These are phyloP conservation scores for Zygotorulaspora florentina DNA, from an alignment of 805 yeast genomes.

Conservation along the genomic window DNA sequence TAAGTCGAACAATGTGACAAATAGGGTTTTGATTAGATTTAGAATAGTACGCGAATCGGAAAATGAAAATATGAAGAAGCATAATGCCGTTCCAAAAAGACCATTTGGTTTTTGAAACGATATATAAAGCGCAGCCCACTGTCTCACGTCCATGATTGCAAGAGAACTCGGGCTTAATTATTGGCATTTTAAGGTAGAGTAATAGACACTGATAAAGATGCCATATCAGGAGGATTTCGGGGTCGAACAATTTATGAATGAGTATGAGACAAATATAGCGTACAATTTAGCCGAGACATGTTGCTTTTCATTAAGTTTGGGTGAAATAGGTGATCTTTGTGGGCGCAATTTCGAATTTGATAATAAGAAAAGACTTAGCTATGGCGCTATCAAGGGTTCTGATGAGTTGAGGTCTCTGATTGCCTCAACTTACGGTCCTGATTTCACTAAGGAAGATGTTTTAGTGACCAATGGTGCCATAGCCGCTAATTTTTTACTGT, in stretches of 20 bases:
- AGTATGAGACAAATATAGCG: conserved; percentile 39
- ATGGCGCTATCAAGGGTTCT: conserved; percentile 47
- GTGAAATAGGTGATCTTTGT: conserved; percentile 36
- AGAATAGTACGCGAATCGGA: too few relatives aligned
- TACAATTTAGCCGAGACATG: conserved; percentile 53
- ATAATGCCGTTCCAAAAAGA: too few relatives aligned
- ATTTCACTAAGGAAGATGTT: conserved; percentile 36
- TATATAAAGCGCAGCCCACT: too few relatives aligned
- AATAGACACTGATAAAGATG: conserved; percentile 24
- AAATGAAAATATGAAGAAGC: too few relatives aligned
- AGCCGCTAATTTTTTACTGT: conserved; percentile 48
- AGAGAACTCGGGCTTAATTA: too few relatives aligned
- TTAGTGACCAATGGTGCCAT: conserved; percentile 53
- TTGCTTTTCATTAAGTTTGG: conserved; percentile 41
- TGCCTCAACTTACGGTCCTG: conserved; percentile 35
- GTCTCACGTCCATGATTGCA: too few relatives aligned
- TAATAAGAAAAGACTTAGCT: conserved; percentile 35
- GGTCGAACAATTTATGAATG: conserved; percentile 54
- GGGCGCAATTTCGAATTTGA: conserved; percentile 28
- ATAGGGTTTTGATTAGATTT: too few relatives aligned
- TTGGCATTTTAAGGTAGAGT: background rate
- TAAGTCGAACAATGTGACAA: too few relatives aligned
- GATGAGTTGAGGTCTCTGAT: conserved; percentile 37
- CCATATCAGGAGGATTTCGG: conserved; percentile 44
- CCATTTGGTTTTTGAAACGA: too few relatives aligned